Conservation (phyloP, 2,329 filamentous ascomycete species). For the Alternaria rosae region DNA sequence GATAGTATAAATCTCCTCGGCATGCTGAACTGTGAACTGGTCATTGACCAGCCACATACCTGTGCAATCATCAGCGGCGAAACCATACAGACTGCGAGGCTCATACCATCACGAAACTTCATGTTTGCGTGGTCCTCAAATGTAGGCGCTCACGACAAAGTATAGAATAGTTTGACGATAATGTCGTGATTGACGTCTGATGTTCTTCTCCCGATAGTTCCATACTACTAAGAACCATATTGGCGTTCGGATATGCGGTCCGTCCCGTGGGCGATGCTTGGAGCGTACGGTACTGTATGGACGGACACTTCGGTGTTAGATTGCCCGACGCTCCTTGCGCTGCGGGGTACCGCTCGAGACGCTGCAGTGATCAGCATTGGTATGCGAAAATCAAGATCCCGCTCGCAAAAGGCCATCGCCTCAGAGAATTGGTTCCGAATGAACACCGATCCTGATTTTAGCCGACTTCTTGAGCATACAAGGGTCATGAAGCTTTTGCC, state of each 20-base stretch:
- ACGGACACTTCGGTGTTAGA: constrained; percentile 32
- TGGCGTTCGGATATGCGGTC: constrained; percentile 27
- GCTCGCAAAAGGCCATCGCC: background rate
- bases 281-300: constrained; percentile 18
- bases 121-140: constrained; percentile 47
- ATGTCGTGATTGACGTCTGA: background rate
- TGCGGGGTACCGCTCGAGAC: constrained; percentile 12
- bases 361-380: background rate
- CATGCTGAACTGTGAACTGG: constrained; percentile 68
- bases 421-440: background rate
- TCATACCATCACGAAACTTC: constrained; percentile 67
- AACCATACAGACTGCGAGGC: background rate
- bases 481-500: background rate
- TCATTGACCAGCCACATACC: constrained; percentile 71
- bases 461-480: background rate
- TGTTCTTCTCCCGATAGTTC: constrained; percentile 2
- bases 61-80: constrained; percentile 27
- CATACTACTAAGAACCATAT: background rate
- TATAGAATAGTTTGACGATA: background rate
- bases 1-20: constrained; percentile 68
- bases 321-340: constrained; percentile 24
- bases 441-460: background rate
- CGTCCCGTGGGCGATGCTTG: constrained; percentile 19
- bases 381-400: background rate
- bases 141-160: background rate